Evolutionary conservation across 177 flowering plant species (phyloP).

Genomic region (Vitis hybrid): DNA sequence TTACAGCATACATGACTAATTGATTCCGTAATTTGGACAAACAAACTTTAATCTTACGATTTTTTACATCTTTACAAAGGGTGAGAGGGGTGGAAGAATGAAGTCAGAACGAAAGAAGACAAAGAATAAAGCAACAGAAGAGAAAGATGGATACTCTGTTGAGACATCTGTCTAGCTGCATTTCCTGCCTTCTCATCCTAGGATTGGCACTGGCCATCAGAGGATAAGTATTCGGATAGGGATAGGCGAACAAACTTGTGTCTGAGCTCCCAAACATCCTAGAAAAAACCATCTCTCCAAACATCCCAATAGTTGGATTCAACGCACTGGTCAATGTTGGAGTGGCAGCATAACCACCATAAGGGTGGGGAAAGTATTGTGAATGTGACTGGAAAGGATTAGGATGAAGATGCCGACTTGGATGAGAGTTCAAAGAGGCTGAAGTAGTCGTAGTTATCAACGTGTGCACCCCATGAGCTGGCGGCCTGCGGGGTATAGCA

Average conservation of each 20-base stretch:
- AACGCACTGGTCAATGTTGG: conserved; percentile 24
- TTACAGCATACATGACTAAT: background rate
- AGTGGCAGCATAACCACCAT: conserved; percentile 17
- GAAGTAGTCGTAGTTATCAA: conserved; percentile 10
- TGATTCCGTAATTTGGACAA: background rate
- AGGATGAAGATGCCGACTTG: conserved; percentile 20
- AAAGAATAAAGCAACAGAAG: conserved; percentile 44
- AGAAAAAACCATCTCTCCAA: conserved; percentile 55
- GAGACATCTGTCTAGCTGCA: conserved; percentile 43
- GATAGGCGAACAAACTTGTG: conserved; percentile 30
- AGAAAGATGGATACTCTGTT: conserved; percentile 47
- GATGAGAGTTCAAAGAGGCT: conserved; percentile 6
- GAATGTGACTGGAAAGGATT: conserved; percentile 14
- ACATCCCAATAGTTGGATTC: conserved; percentile 45
- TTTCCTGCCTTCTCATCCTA: conserved; percentile 45
- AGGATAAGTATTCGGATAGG: conserved; percentile 28
- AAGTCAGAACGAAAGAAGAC: conserved; percentile 45
- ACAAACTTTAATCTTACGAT: background rate
- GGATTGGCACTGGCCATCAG: conserved; percentile 25
- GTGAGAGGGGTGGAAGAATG: background rate
- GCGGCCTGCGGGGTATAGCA: conserved; percentile 58
- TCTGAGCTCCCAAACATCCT: conserved; percentile 50
- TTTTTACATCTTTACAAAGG: conserved; percentile 4
- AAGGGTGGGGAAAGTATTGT: conserved; percentile 21
- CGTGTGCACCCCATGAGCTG: conserved; percentile 27